Percentiles rank a stretch among this genome's conserved stretches.
Evolutionary conservation across 345 rosid genomes (phyloP).

Genomic region (Euphorbia tirucalli): DNA sequence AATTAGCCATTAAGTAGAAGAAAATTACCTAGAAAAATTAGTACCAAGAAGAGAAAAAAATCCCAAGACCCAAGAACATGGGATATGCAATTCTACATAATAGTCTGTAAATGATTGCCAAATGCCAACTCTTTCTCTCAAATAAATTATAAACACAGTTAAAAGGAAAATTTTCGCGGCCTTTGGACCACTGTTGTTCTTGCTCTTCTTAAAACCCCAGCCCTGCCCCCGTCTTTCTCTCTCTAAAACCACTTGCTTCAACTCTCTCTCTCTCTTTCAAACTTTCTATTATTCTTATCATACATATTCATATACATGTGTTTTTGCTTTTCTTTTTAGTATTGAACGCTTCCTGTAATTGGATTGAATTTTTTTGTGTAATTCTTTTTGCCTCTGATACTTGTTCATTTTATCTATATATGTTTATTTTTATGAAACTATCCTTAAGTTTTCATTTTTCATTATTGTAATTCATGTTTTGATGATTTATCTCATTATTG

Average conservation of each 20-base stretch:
- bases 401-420: background rate
- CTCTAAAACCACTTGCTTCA: background rate
- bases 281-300: background rate
- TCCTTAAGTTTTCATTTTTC: background rate
- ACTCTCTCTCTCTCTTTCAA: background rate
- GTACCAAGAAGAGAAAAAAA: background rate
- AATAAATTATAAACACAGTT: conserved; percentile 5
- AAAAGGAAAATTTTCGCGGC: conserved; percentile 12
- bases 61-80: conserved; percentile 8
- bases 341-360: conserved; percentile 1
- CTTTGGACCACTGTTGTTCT: background rate
- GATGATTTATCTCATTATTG: background rate
- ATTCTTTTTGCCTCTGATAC: background rate
- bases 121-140: background rate
- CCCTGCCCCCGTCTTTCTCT: background rate
- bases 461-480: background rate
- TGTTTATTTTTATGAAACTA: background rate
- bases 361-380: conserved; percentile 11
- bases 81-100: background rate
- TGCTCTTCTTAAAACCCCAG: conserved; percentile 21
- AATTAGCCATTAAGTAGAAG: too few relatives aligned
- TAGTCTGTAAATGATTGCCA: background rate
- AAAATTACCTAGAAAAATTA: too few relatives aligned
- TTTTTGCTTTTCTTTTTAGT: background rate
- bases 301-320: background rate